Evolutionary conservation across 805 yeast genomes (phyloP).

Genomic region (Schwanniomyces pseudopolymorphus): DNA sequence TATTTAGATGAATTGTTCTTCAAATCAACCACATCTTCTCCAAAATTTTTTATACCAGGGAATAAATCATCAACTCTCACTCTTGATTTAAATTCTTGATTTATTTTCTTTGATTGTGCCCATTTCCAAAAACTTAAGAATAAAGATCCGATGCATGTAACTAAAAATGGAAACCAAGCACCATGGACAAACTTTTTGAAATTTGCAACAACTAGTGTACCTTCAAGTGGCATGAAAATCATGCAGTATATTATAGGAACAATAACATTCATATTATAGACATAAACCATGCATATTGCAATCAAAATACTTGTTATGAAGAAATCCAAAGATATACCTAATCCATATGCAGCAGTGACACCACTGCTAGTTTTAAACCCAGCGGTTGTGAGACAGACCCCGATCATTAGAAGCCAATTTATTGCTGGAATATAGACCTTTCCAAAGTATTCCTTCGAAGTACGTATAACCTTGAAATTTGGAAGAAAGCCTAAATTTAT

Average conservation of each 20-base stretch:
- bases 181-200: conserved; percentile 55
- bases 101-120: conserved; percentile 40
- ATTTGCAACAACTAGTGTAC: conserved; percentile 46
- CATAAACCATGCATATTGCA: conserved; percentile 45
- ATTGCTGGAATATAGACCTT: conserved; percentile 53
- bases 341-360: conserved; percentile 61
- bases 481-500: conserved; percentile 58
- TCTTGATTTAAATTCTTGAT: conserved; percentile 34
- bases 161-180: conserved; percentile 60
- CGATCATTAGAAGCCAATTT: conserved; percentile 51
- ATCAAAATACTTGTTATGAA: conserved; percentile 50
- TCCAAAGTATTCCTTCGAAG: conserved; percentile 46
- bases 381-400: conserved; percentile 50
- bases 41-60: conserved; percentile 18
- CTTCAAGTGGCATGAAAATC: conserved; percentile 48
- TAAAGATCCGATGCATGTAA: conserved; percentile 35
- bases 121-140: conserved; percentile 51
- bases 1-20: not conserved
- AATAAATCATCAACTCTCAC: conserved; percentile 36
- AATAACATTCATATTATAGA: conserved; percentile 36
- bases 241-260: conserved; percentile 34
- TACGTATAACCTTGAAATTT: conserved; percentile 43
- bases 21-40: conserved; percentile 11
- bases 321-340: conserved; percentile 58
- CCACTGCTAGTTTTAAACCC: conserved; percentile 50